phyloP scores from a whole-genome alignment of 768 basidiomycete species.

The Mycena kentingensis region DNA sequence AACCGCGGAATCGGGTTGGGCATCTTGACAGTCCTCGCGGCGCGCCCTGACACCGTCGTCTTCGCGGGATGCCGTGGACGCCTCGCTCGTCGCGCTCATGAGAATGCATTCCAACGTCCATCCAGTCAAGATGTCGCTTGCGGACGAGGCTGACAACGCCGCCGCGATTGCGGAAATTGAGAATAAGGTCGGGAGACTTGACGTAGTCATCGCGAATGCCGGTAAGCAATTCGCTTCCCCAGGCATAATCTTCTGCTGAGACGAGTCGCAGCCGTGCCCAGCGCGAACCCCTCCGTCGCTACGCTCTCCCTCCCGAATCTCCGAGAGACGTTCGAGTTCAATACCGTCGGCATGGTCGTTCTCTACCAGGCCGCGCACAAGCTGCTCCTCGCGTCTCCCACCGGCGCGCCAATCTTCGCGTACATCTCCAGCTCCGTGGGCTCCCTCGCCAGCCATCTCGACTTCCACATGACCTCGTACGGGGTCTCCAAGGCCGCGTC shows the following conservation, averaged over 20 bases:
- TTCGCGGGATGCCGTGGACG: constrained; percentile 1
- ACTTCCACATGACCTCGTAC: neutral
- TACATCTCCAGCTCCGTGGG: too few relatives aligned
- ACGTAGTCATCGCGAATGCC: constrained; percentile 4
- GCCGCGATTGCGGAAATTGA: constrained; percentile 6
- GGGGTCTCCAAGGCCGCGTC: constrained; percentile 7
- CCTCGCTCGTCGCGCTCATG: neutral
- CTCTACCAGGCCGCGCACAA: constrained; percentile 2
- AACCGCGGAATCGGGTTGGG: constrained; percentile 10
- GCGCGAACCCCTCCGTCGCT: neutral
- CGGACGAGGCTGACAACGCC: neutral
- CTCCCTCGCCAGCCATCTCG: too few relatives aligned
- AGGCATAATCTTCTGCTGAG: neutral
- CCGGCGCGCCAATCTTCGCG: neutral
- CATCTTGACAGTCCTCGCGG: neutral
- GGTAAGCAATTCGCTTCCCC: neutral
- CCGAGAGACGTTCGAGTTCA: constrained; percentile 2
- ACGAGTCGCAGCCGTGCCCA: neutral
- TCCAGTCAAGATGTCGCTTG: neutral
- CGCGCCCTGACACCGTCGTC: neutral
- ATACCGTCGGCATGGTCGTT: constrained; percentile 7
- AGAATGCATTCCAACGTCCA: constrained; percentile 4
- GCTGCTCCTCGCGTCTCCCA: constrained; percentile 4
- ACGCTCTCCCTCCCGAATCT: neutral
- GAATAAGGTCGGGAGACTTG: neutral